Conservation (phyloP, 2,329 filamentous ascomycete genomes). For the Fusarium algeriense region DNA sequence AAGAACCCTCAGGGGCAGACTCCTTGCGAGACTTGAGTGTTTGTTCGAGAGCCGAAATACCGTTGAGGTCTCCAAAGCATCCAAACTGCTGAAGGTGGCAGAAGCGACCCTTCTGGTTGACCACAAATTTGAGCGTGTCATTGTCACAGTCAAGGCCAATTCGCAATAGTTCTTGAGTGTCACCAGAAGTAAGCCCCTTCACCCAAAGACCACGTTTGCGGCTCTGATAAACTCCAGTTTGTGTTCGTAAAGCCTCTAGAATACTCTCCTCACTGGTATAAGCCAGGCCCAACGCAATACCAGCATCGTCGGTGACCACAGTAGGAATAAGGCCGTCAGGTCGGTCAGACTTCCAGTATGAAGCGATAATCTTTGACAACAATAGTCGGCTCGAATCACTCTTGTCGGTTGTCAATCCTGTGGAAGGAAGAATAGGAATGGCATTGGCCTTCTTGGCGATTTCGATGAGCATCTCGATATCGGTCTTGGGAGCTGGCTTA, state of each 20-base stretch:
- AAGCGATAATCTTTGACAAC: slow-evolving; percentile 78
- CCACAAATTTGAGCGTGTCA: slow-evolving; percentile 90
- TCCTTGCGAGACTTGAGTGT: slow-evolving; percentile 85
- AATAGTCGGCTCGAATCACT: slow-evolving; percentile 66
- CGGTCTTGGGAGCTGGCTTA: slow-evolving; percentile 61
- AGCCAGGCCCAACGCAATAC: slow-evolving; percentile 86
- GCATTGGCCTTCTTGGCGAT: slow-evolving; percentile 64
- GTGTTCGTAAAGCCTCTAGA: slow-evolving; percentile 83
- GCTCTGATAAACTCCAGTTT: slow-evolving; percentile 91
- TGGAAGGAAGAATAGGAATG: slow-evolving; percentile 81
- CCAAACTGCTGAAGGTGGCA: slow-evolving; percentile 93
- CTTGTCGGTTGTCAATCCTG: slow-evolving; percentile 75
- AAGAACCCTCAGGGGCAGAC: slow-evolving; percentile 88
- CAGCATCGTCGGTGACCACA: slow-evolving; percentile 89
- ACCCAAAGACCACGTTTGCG: slow-evolving; percentile 96
- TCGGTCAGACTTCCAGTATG: slow-evolving; percentile 83
- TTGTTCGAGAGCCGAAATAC: slow-evolving; percentile 86
- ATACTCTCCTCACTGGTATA: slow-evolving; percentile 96
- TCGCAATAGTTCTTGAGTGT: slow-evolving; percentile 88
- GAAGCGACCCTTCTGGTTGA: slow-evolving; percentile 91
- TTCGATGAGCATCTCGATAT: slow-evolving; percentile 61
- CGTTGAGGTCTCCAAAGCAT: slow-evolving; percentile 88
- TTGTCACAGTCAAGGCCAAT: slow-evolving; percentile 93
- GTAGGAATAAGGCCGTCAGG: slow-evolving; percentile 88
- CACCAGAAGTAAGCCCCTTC: slow-evolving; percentile 94